Evolutionary conservation across 495 filamentous ascomycete genomes (phyloP), one percentile per base, ranked within the genome.

Genomic region (Terfezia boudieri): DNA sequence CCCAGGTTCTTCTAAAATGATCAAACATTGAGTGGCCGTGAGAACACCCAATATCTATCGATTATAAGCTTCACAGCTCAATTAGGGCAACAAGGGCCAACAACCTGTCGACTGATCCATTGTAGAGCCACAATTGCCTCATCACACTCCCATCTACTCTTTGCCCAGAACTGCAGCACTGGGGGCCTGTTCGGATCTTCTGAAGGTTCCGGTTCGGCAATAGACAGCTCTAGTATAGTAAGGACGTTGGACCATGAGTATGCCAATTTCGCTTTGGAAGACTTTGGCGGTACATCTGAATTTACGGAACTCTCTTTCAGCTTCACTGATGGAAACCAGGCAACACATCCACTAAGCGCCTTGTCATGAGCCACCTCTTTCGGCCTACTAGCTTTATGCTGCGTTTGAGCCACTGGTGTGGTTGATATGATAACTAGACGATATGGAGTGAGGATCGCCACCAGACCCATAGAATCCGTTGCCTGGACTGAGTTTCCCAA

Each of bases 231-330:
- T 23, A 96, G 65, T 17, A 96, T 80, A 0, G 89, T 95, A 55
- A 99, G 70, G 35, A 96, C 77, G 62, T 94, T 94, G 10, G 88
- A 95, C 92, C 90, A 99, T 63, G 86, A 94, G 67, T 96, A 99
- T 2, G 84, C 87, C n/a, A 99, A 73, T 64, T 95, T 96, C 49
- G 82, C 79, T 61, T 78, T 71, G 66, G 55, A 69, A 72, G 4
- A 70, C 73, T 17, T 74, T 51, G 49, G 49, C 23, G n/a, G 14
- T 20, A 17, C 73, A 20, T 65, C 63, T 0, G 76, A 69, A 51
- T 83, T 79, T 43, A 77, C 74, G 23, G 78, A 76, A 20, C 17
- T 46, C 41, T 46, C 41, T 67, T 95, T 98, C 41, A 96, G 69
- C 60, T 83, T 90, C 52, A 95, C 90, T 4, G 86, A 84, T 5